Conservation (phyloP, 75 land plant species). For the Cupressus sempervirens region DNA sequence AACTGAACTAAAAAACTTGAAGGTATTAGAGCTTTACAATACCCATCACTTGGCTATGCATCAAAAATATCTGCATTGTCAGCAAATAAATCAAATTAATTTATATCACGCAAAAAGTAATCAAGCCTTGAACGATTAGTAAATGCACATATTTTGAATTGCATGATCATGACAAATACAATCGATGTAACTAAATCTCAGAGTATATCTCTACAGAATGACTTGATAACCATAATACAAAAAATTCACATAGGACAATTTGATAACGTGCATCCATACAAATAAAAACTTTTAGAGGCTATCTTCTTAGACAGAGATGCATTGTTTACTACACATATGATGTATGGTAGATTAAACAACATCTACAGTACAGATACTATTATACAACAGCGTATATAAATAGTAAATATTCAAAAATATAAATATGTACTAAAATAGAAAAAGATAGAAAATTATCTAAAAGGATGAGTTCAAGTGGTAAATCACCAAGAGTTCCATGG, state of each 20-base stretch:
- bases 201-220: background rate
- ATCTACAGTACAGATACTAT: background rate
- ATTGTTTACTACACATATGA: background rate
- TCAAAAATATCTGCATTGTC: conserved; percentile 9
- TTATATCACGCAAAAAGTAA: background rate
- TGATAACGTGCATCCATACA: background rate
- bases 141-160: background rate
- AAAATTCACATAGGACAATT: background rate
- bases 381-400: background rate
- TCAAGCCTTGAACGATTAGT: background rate
- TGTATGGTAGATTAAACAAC: background rate
- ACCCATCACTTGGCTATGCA: background rate
- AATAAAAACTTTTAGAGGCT: background rate
- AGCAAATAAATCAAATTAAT: background rate
- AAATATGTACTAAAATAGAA: background rate
- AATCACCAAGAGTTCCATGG: no score
- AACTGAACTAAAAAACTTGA: background rate
- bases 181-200: background rate
- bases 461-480: no score
- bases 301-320: background rate
- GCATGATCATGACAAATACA: background rate
- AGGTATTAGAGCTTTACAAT: background rate
- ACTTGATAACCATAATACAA: background rate
- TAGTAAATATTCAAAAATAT: background rate
- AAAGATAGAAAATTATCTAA: background rate